Percentiles rank a stretch among this genome's conserved stretches.
Conservation (phyloP, 768 basidiomycete genomes). For the Rhizopogon roseolus region DNA sequence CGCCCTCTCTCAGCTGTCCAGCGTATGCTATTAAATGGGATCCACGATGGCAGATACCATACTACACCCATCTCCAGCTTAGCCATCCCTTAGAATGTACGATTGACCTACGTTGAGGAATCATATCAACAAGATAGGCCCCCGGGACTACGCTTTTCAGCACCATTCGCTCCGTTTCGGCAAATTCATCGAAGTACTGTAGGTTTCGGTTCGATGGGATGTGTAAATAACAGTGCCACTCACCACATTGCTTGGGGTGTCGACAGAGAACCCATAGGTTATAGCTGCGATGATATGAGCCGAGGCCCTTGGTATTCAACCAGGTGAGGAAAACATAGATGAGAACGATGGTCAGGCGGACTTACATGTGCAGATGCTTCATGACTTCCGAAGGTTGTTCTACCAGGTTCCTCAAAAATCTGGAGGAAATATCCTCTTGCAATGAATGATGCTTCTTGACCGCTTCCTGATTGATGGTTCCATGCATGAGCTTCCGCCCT, state of each 20-base stretch:
- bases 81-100: no score
- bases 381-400: conserved; percentile 3
- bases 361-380: conserved; percentile 3
- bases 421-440: conserved; percentile 4
- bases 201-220: no score
- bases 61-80: conserved; percentile 6
- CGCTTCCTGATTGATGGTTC: background rate
- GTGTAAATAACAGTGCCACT: background rate
- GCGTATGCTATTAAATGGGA: conserved; percentile 13
- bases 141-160: conserved; percentile 1
- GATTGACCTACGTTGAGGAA: conserved; percentile 1
- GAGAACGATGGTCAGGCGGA: background rate
- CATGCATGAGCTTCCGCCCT: conserved; percentile 5
- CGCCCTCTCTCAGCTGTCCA: conserved; percentile 2
- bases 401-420: conserved; percentile 1
- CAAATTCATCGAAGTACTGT: conserved; percentile 4
- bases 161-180: conserved; percentile 3
- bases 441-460: conserved; percentile 3
- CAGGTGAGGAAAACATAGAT: background rate
- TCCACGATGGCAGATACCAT: conserved; percentile 13
- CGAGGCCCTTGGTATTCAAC: background rate
- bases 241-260: conserved; percentile 1
- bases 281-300: conserved; percentile 3
- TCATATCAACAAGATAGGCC: conserved; percentile 6
- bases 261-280: conserved; percentile 4